A percentile compares a stretch with the other conserved stretches of the same genome.
Evolutionary conservation across 768 basidiomycete species (phyloP).

Genomic region (Tulasnella sp.): DNA sequence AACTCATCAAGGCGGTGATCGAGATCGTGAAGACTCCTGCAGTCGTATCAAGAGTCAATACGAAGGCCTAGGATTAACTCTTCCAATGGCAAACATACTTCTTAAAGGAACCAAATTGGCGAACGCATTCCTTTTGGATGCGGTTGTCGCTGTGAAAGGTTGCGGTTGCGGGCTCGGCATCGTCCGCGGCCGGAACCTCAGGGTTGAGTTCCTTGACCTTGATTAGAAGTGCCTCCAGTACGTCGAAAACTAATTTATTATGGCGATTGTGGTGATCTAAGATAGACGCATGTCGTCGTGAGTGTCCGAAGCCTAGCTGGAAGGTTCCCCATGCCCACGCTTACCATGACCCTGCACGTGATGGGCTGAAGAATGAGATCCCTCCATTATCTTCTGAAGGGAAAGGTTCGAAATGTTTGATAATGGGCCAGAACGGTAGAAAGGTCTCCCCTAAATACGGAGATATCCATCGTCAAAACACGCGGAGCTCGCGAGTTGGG

Average conservation of each 20-base stretch:
- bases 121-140: conserved; percentile 60
- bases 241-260: background rate
- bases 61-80: background rate
- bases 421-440: too few relatives aligned
- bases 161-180: background rate
- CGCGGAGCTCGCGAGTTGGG: too few relatives aligned
- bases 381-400: too few relatives aligned
- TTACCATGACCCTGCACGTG: background rate
- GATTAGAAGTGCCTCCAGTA: background rate
- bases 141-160: conserved; percentile 52
- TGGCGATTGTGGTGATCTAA: background rate
- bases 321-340: background rate
- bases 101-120: conserved; percentile 59
- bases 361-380: background rate
- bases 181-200: background rate
- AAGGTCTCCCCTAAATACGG: too few relatives aligned
- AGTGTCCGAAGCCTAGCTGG: background rate
- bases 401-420: too few relatives aligned
- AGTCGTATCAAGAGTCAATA: background rate
- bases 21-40: conserved; percentile 55
- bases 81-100: conserved; percentile 39
- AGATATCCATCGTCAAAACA: too few relatives aligned
- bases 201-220: background rate
- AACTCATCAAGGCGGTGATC: conserved; percentile 74
- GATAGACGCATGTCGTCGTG: background rate